Evolutionary conservation across 2,329 filamentous ascomycete genomes (phyloP).

Genomic region (Ceratocystis cubensis): DNA sequence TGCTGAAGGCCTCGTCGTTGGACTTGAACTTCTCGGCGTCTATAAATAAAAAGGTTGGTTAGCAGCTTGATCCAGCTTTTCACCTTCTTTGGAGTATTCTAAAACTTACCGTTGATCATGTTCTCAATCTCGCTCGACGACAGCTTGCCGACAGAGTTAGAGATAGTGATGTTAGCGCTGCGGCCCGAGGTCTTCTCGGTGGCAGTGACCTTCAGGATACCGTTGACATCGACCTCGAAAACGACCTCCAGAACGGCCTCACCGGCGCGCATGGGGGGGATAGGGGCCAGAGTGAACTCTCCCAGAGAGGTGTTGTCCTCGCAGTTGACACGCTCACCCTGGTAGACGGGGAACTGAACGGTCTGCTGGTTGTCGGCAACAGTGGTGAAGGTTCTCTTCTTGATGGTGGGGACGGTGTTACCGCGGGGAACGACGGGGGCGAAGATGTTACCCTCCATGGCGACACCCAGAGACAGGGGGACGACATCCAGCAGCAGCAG

Average conservation of each 20-base stretch:
- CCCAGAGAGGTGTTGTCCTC: conserved; percentile 96
- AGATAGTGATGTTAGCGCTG: conserved; percentile 98
- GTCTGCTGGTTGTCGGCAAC: conserved; percentile 65
- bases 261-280: conserved; percentile 79
- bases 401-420: conserved; percentile 62
- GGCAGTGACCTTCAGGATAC: conserved; percentile 98
- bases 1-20: conserved; percentile 96
- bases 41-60: conserved; percentile 25
- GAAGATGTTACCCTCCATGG: conserved; percentile 99
- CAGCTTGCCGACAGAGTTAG: conserved; percentile 98
- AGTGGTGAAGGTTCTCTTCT: conserved; percentile 85
- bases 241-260: conserved; percentile 95
- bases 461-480: conserved; percentile 92
- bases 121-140: conserved; percentile 88
- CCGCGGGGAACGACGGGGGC: conserved; percentile 80
- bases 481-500: conserved; percentile 93
- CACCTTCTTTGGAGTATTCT: background rate
- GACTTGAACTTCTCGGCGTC: conserved; percentile 98
- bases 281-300: conserved; percentile 89
- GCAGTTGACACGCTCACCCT: conserved; percentile 96
- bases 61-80: conserved; percentile 9
- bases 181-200: conserved; percentile 98
- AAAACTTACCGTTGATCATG: conserved; percentile 69
- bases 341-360: conserved; percentile 83
- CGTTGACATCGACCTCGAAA: conserved; percentile 99